phyloP scores from a whole-genome alignment of 441 rosid genomes.

The Melastoma candidum region DNA sequence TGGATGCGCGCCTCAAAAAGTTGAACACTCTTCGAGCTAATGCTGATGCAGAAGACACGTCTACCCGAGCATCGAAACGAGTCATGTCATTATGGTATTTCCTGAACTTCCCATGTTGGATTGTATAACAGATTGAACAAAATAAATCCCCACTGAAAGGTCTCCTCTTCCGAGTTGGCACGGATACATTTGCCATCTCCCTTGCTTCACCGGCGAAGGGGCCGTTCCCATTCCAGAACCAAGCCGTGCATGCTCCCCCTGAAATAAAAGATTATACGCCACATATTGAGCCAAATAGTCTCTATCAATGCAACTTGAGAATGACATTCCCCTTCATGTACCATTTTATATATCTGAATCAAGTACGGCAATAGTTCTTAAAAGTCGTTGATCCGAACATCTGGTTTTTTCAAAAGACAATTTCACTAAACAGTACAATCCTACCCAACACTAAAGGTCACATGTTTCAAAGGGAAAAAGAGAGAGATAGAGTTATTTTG shows the following conservation, averaged over 20 bases:
- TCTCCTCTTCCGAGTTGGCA: slow-evolving; percentile 29
- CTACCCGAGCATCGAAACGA: slow-evolving; percentile 69
- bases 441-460: no score
- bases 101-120: slow-evolving; percentile 58
- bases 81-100: slow-evolving; percentile 58
- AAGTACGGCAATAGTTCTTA: no score
- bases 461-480: no score
- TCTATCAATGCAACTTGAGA: no score
- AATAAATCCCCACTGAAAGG: slow-evolving; percentile 51
- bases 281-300: no score
- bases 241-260: slow-evolving; percentile 57
- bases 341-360: no score
- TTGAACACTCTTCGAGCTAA: slow-evolving; percentile 38
- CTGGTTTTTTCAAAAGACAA: no score
- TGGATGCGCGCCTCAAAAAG: slow-evolving; percentile 28
- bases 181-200: slow-evolving; percentile 12
- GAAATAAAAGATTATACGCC: slow-evolving; percentile 5
- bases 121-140: slow-evolving; percentile 64
- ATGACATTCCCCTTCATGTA: no score
- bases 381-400: no score
- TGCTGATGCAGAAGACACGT: slow-evolving; percentile 54
- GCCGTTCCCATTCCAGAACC: slow-evolving; percentile 39
- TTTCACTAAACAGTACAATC: no score
- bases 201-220: slow-evolving; percentile 18
- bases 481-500: no score